Evolutionary conservation across 2,329 filamentous ascomycete species (phyloP).

Genomic region (Alternaria viburni): DNA sequence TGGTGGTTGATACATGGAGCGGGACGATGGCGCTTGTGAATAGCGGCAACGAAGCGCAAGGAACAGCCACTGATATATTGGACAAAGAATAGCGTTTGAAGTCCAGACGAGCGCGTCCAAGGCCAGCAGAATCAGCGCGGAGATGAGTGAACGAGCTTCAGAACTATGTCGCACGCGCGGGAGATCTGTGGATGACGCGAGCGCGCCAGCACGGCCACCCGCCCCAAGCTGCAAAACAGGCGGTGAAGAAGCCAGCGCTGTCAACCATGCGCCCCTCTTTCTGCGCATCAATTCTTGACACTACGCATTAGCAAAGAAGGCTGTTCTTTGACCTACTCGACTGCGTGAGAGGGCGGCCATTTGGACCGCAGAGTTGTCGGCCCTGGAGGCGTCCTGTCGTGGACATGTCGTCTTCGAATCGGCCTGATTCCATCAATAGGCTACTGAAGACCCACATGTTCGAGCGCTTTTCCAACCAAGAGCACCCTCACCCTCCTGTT

Average conservation of each 20-base stretch:
- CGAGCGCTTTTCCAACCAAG: conserved; percentile 27
- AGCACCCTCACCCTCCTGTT: conserved; percentile 25
- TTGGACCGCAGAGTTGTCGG: background rate
- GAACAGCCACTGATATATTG: background rate
- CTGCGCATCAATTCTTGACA: conserved; percentile 13
- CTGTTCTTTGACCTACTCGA: background rate
- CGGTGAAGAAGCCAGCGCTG: conserved; percentile 35
- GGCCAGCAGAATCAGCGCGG: background rate
- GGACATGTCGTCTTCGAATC: conserved; percentile 31
- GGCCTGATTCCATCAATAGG: conserved; percentile 34
- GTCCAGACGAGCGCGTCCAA: background rate
- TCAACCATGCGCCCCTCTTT: conserved; percentile 25
- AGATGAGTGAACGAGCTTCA: conserved; percentile 11
- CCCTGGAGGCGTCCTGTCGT: conserved; percentile 8
- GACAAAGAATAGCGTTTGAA: background rate
- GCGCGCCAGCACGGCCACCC: conserved; percentile 33
- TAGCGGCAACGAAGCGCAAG: conserved; percentile 13
- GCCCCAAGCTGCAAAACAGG: conserved; percentile 30
- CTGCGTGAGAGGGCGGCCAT: background rate
- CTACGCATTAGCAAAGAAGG: conserved; percentile 5
- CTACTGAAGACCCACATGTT: conserved; percentile 26
- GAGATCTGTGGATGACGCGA: conserved; percentile 30
- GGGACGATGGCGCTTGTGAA: conserved; percentile 17
- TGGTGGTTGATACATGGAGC: conserved; percentile 31
- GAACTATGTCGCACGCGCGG: conserved; percentile 26